These are phyloP conservation scores for Striga asiatica DNA, from an alignment of 257 asterid genomes.

Conservation along the genomic window DNA sequence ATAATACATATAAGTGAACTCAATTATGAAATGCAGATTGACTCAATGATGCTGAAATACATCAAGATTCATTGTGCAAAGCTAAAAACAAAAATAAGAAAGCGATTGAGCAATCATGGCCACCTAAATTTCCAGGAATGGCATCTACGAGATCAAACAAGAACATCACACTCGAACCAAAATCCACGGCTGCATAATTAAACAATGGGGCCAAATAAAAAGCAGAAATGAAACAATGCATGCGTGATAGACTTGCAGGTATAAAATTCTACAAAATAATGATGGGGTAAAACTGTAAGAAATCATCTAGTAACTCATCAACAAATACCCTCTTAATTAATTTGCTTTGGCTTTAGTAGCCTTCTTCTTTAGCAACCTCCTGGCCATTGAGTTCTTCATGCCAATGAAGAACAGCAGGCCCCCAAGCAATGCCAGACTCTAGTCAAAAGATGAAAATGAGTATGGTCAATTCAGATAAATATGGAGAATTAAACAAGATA, in stretches of 20 bases:
- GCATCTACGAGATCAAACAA: too few species aligned
- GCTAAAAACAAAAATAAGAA: too few species aligned
- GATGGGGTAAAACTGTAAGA: conserved; percentile 9
- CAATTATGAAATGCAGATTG: too few species aligned
- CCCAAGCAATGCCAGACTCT: conserved; percentile 78
- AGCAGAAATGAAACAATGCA: neutral
- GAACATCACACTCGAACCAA: too few species aligned
- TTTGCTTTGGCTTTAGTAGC: conserved; percentile 56
- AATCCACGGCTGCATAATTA: too few species aligned
- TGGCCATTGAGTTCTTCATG: conserved; percentile 77
- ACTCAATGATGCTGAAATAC: too few species aligned
- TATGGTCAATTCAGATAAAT: neutral
- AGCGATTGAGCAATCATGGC: too few species aligned
- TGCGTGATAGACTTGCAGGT: too few species aligned
- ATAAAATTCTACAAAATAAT: conserved; percentile 14
- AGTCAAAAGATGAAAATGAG: conserved; percentile 7
- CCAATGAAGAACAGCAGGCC: conserved; percentile 80
- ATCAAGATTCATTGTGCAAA: too few species aligned
- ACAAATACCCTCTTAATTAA: conserved; percentile 23
- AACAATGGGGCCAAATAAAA: neutral
- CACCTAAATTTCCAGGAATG: too few species aligned
- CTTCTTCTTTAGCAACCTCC: conserved; percentile 75
- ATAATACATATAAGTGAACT: too few species aligned
- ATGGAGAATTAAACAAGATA: neutral
- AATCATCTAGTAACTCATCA: conserved; percentile 15